Base-by-base conservation (phyloP, 768 basidiomycete genomes). In the Trametes coccinea region DNA sequence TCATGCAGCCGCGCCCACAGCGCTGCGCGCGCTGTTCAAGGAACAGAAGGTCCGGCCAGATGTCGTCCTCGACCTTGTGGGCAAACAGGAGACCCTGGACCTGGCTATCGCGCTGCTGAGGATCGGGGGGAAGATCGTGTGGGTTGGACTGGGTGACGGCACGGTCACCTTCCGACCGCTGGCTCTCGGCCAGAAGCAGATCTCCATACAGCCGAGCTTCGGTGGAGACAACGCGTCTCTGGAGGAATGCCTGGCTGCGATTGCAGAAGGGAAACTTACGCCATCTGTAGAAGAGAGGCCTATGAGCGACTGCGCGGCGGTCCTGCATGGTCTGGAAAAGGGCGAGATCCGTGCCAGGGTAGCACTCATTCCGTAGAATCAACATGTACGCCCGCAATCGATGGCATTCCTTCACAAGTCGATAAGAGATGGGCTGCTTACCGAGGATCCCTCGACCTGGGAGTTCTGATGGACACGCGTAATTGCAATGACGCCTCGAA, bases 51-150 rank as follows among this genome's bases (percentile, higher is more conserved):
- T 67, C 27, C 16, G 22, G 6, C 47, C 68, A 53, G 66, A 70
- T 55, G 51, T 66, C 39, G 67, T 52, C 2, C 9, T 70, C 14
- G 69, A 70, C 47, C 34, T 68, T 30, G 69, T 70, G 3, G 69
- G 67, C 16, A 55, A 33, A 11, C 61, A 68, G 44, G 27, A 30
- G 31, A 70, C 62, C 3, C 56, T 67, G 45, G 59, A 68, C 30
- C 5, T 40, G 0, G 59, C 55, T 5, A 30, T 68, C 11, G 27
- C 45, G 4, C 39, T 47, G 10, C 54, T 66, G 0, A 55, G 57
- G 40, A 33, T 44, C 16, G 63, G 69, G 8, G 69, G 66, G n/a
- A 63, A 51, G 34, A 51, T 67, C 16, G 45, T 65, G 31, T 14
- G 61, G 43, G 33, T 65, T 16, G 67, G 69, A 2, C 40, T 70